Conservation (phyloP, 495 filamentous ascomycete genomes). For the Podospora sp. region DNA sequence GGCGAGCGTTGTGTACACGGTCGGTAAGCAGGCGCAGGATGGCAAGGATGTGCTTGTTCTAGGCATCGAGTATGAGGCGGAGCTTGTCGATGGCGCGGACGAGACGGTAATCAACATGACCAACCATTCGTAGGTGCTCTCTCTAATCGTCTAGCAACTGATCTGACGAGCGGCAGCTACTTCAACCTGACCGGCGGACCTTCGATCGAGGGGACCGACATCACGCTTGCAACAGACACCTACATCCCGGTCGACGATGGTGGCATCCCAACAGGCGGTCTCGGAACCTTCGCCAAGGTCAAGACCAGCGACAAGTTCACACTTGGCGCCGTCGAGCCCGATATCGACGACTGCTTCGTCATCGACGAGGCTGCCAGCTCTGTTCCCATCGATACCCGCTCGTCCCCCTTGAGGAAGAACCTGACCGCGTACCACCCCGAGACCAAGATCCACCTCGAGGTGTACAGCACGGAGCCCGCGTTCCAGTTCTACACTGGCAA, state of each 20-base stretch:
- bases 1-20: constrained; percentile 75
- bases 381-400: constrained; percentile 78
- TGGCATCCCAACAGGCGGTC: constrained; percentile 66
- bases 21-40: constrained; percentile 62
- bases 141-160: neutral
- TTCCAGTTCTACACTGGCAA: constrained; percentile 97
- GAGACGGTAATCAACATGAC: constrained; percentile 91
- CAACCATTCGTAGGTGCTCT: constrained; percentile 77
- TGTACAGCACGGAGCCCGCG: constrained; percentile 86
- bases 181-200: constrained; percentile 77
- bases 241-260: constrained; percentile 74
- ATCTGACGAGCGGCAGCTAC: constrained; percentile 61
- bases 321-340: constrained; percentile 65
- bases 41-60: constrained; percentile 67
- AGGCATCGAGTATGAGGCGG: constrained; percentile 85
- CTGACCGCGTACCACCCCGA: constrained; percentile 70
- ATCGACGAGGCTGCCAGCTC: constrained; percentile 60
- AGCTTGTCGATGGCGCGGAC: constrained; percentile 72
- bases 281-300: constrained; percentile 62
- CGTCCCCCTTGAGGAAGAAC: constrained; percentile 60
- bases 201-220: constrained; percentile 74
- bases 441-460: constrained; percentile 76
- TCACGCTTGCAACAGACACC: constrained; percentile 67
- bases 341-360: constrained; percentile 91
- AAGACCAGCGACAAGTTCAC: constrained; percentile 65